Conservation (phyloP, 768 basidiomycete genomes). For the Pisolithus microcarpus region DNA sequence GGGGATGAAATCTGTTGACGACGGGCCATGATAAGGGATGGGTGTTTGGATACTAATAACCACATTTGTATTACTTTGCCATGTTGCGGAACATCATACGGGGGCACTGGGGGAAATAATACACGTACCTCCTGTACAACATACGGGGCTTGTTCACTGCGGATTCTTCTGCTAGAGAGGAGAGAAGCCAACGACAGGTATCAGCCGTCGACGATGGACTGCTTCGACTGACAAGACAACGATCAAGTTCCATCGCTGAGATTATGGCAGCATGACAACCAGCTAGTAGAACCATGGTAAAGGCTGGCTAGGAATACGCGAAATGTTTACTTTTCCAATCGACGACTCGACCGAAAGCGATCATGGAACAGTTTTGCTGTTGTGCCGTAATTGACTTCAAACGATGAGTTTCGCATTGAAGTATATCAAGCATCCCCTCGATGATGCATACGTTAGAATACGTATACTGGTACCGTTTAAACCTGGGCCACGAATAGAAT, state of each 20-base stretch:
- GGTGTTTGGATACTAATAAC: not conserved
- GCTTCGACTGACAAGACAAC: no score
- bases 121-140: not conserved
- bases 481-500: constrained; percentile 1
- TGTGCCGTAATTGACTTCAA: not conserved
- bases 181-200: no score
- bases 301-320: not conserved
- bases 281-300: not conserved
- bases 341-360: not conserved
- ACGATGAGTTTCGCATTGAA: not conserved
- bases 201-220: no score
- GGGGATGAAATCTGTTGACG: constrained; percentile 17
- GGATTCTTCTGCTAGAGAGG: not conserved
- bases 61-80: not conserved
- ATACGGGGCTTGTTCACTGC: not conserved
- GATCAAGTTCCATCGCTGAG: no score
- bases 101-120: not conserved
- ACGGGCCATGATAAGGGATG: not conserved
- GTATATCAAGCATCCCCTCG: not conserved
- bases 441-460: not conserved
- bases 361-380: not conserved
- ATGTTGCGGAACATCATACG: not conserved
- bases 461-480: not conserved
- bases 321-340: not conserved
- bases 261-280: no score